A percentile compares a stretch with the other conserved stretches of the same genome.
Conservation (phyloP, 208 protist species). For the Endotrypanum monterogeii region DNA sequence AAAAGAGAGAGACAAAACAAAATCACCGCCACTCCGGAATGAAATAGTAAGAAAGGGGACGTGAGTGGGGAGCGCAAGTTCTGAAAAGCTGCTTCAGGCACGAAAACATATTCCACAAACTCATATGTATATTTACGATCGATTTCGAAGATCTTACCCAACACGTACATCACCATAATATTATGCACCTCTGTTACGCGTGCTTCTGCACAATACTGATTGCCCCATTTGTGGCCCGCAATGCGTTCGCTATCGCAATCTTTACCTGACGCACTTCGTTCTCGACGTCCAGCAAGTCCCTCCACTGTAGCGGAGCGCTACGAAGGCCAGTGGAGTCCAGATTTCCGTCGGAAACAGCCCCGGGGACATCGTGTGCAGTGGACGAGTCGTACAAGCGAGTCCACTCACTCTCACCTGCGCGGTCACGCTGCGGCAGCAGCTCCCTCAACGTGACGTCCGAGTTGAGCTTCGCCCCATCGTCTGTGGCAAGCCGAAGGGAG, state of each 20-base stretch:
- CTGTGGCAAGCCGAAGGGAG: constrained; percentile 8
- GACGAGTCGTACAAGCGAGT: constrained; percentile 29
- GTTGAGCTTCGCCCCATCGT: constrained; percentile 15
- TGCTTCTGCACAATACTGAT: constrained; percentile 9
- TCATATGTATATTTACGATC: not conserved
- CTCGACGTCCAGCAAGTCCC: constrained; percentile 58
- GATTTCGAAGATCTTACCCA: not conserved
- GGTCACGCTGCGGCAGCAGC: constrained; percentile 6
- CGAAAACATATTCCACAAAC: not conserved
- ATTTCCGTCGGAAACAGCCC: constrained; percentile 7
- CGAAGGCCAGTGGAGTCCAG: constrained; percentile 8
- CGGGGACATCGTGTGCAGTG: constrained; percentile 1
- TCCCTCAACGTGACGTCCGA: constrained; percentile 24
- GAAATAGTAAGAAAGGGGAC: not conserved
- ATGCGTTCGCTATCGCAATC: constrained; percentile 77
- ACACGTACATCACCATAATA: not conserved
- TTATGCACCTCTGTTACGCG: not conserved
- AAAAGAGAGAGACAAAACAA: not conserved
- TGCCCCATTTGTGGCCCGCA: constrained; percentile 44
- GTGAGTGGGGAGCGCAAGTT: not conserved
- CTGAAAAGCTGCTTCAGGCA: too few relatives aligned
- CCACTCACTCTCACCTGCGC: constrained; percentile 1
- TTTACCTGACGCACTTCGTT: constrained; percentile 72
- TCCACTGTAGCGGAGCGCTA: constrained; percentile 28
- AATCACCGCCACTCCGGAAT: not conserved